Percentiles rank a stretch among this genome's conserved stretches.
Evolutionary conservation across 192 early-diverging fungal species (phyloP).

Genomic region (Coemansia sp.): DNA sequence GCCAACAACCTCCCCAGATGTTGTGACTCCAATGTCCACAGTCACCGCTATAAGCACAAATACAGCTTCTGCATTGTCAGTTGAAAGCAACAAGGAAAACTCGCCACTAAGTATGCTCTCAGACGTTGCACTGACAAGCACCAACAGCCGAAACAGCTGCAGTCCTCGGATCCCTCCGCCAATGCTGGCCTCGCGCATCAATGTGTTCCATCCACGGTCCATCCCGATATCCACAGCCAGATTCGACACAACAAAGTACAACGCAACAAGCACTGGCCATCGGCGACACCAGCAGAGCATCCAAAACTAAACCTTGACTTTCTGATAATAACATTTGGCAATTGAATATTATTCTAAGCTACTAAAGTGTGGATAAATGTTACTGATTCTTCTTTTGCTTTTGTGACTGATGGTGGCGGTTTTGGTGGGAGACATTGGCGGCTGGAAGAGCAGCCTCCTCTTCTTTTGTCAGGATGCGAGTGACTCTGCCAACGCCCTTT

Average conservation of each 20-base stretch:
- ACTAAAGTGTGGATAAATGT: background rate
- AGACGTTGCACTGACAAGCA: slow-evolving; percentile 10
- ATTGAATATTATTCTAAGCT: too few species aligned
- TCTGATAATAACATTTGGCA: too few species aligned
- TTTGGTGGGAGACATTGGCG: too few species aligned
- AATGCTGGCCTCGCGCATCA: background rate
- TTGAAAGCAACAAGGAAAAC: background rate
- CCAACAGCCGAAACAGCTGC: background rate
- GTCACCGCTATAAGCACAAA: too few species aligned
- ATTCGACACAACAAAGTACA: slow-evolving; percentile 3
- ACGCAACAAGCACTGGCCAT: too few species aligned
- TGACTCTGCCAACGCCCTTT: slow-evolving; percentile 88
- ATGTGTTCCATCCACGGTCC: slow-evolving; percentile 1
- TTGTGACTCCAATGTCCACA: background rate
- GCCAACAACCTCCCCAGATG: background rate
- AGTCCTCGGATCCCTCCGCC: background rate
- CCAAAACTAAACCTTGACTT: background rate
- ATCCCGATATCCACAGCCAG: slow-evolving; percentile 1
- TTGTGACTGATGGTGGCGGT: too few species aligned
- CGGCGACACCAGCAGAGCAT: slow-evolving; percentile 2
- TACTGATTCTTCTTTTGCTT: too few species aligned
- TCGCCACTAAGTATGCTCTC: slow-evolving; percentile 27
- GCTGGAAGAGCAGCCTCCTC: slow-evolving; percentile 23
- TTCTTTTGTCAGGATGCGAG: slow-evolving; percentile 26
- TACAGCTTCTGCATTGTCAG: background rate